Evolutionary conservation across 805 yeast species (phyloP), one percentile per base, ranked within the genome.

Genomic region (Sugiyamaella boreocaroliniensis): DNA sequence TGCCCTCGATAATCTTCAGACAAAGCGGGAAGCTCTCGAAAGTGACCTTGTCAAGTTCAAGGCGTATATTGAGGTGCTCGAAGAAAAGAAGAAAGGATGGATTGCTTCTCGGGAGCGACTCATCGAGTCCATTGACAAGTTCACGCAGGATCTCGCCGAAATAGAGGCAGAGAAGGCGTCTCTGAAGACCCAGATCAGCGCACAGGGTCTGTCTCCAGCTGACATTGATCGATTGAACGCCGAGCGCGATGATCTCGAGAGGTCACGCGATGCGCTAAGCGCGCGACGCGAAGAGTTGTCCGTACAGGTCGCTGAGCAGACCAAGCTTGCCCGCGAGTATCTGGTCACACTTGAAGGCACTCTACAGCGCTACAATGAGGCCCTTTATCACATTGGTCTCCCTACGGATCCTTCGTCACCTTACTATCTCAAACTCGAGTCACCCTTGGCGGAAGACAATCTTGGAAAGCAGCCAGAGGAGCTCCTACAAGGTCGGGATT

Each of bases 51-150:
- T 72, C 44, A 85, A 85, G 66, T 85, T 87, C 61, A 76, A 79
- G 60, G 83, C 81, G n/a, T 87, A 85, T 63, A 81, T 86, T 50
- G 80, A 22, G 26, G 26, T 22, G 80, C 44, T 74, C 80, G 7
- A 82, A 86, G 79, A 79, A 81, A 59, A 71, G 72, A n/a, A 74
- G 87, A 55, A 83, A 82, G 58, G 58, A 63, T 86, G 96, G 93
- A 73, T 77, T 1, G 58, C 67, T 15, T 77, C 80, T 44, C 64
- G 88, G 47, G 71, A 74, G n/a, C 80, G 80, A 57, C 76, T 86
- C 54, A 71, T 74, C 32, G 67, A 65, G 6, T 93, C 86, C 61
- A 76, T 83, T 43, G 67, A 62, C 1, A 64, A 67, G 40, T 70
- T 79, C 54, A 73, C 71, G 49, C 60, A 62, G 29, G 78, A 79